phyloP scores from a whole-genome alignment of 2,329 filamentous ascomycete species.

The Ceratocystis variospora region DNA sequence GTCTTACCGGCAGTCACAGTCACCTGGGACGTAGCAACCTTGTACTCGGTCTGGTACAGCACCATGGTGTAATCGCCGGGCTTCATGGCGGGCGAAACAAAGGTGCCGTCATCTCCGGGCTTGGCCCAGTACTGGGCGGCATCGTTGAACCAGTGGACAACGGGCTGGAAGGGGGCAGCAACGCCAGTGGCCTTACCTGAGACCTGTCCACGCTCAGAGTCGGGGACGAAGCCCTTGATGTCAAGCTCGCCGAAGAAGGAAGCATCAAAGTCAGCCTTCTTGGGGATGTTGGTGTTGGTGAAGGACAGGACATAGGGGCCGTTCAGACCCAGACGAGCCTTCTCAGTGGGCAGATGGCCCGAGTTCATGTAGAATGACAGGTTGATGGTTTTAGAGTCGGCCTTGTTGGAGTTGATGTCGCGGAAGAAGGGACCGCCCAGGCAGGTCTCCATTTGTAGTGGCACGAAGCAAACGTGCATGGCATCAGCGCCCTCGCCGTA shows the following conservation, averaged over 20 bases:
- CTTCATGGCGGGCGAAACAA: conserved; percentile 52
- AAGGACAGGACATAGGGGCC: conserved; percentile 52
- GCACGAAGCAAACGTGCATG: conserved; percentile 48
- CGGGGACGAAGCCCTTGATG: conserved; percentile 44
- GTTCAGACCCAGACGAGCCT: conserved; percentile 47
- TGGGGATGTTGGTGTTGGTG: conserved; percentile 42
- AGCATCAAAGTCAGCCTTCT: conserved; percentile 34
- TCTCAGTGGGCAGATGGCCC: conserved; percentile 48
- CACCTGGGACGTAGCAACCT: conserved; percentile 37
- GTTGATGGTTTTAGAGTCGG: conserved; percentile 36
- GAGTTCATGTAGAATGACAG: conserved; percentile 60
- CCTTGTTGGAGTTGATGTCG: conserved; percentile 53
- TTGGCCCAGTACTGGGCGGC: conserved; percentile 53
- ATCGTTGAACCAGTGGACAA: conserved; percentile 53
- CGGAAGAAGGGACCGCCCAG: conserved; percentile 54
- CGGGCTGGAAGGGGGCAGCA: conserved; percentile 36
- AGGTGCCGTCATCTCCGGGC: conserved; percentile 39
- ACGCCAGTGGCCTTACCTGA: conserved; percentile 47
- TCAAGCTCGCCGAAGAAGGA: conserved; percentile 46
- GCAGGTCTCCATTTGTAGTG: conserved; percentile 43
- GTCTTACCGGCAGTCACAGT: conserved; percentile 37
- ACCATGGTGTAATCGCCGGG: conserved; percentile 56
- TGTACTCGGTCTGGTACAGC: conserved; percentile 46
- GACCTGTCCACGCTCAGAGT: conserved; percentile 43
- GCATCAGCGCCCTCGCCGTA: conserved; percentile 32